Percentiles rank a stretch among this genome's conserved stretches.
phyloP scores from a whole-genome alignment of 75 land plant species.

The Pseudotsuga menziesii region DNA sequence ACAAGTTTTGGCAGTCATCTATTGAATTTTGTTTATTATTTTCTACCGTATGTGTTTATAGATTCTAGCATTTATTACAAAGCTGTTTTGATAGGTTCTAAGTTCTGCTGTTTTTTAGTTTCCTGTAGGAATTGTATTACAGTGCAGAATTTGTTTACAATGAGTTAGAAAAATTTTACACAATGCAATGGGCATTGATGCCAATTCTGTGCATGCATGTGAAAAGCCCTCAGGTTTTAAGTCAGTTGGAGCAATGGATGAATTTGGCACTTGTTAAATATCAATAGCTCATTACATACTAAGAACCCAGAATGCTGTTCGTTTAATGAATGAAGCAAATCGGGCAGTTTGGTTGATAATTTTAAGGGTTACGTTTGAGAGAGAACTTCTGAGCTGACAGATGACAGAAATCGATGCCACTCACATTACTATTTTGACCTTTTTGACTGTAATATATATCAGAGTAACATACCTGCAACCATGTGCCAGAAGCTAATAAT shows the following conservation, averaged over 20 bases:
- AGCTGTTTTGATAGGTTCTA: no score
- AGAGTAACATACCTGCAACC: constrained; percentile 71
- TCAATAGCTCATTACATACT: neutral
- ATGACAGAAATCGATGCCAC: neutral
- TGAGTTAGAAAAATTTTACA: no score
- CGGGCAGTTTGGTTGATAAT: neutral
- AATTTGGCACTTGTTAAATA: neutral
- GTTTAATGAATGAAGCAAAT: neutral
- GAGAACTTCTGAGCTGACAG: neutral
- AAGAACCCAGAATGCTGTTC: neutral
- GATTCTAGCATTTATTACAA: no score
- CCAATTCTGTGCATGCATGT: neutral
- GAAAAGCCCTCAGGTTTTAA: neutral
- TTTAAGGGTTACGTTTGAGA: neutral
- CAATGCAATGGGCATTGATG: neutral
- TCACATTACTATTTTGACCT: neutral
- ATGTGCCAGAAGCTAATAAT: constrained; percentile 90
- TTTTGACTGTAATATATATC: neutral
- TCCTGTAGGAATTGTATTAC: no score
- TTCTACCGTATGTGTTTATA: no score
- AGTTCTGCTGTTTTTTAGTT: no score
- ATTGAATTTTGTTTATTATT: no score
- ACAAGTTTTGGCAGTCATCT: no score
- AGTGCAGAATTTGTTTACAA: no score
- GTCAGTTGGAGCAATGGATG: neutral